phyloP scores from a whole-genome alignment of 768 basidiomycete genomes.

The Mycena vulgaris region DNA sequence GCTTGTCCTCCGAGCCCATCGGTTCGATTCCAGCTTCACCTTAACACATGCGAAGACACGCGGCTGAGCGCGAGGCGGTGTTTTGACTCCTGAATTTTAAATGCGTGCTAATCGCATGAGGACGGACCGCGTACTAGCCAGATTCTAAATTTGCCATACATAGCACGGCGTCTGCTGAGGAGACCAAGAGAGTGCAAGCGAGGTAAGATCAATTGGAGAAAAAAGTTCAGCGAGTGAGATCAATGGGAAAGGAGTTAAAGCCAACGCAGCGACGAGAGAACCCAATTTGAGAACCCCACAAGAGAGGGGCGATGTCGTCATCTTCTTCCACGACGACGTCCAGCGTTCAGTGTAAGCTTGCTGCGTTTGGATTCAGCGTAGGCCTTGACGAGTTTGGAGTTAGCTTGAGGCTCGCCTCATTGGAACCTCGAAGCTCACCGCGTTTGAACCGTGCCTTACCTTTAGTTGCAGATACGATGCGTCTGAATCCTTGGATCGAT shows the following conservation, averaged over 20 bases:
- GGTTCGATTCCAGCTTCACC: slow-evolving; percentile 1
- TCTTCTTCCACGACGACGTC: slow-evolving; percentile 9
- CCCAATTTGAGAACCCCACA: not conserved
- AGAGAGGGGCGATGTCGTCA: slow-evolving; percentile 1
- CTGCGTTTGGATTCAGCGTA: not conserved
- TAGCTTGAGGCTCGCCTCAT: slow-evolving; percentile 4
- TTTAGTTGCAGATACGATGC: slow-evolving; percentile 7
- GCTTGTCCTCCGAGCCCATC: slow-evolving; percentile 1
- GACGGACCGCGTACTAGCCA: no score
- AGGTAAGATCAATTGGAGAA: not conserved
- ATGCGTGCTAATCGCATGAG: slow-evolving; percentile 2
- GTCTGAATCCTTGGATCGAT: slow-evolving; percentile 9
- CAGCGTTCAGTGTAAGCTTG: not conserved
- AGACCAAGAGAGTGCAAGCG: not conserved
- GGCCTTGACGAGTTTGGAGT: slow-evolving; percentile 9
- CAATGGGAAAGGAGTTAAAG: not conserved
- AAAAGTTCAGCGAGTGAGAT: not conserved
- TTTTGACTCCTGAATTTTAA: not conserved
- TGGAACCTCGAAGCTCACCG: slow-evolving; percentile 4
- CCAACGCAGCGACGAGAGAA: not conserved
- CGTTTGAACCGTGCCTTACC: slow-evolving; percentile 11
- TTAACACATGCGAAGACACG: slow-evolving; percentile 4
- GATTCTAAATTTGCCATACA: not conserved
- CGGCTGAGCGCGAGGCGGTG: not conserved
- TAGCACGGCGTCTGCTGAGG: not conserved